A percentile compares a stretch with the other conserved stretches of the same genome.
Evolutionary conservation across 805 yeast species (phyloP).

Genomic region (Trichomonascus vanleenenianus): DNA sequence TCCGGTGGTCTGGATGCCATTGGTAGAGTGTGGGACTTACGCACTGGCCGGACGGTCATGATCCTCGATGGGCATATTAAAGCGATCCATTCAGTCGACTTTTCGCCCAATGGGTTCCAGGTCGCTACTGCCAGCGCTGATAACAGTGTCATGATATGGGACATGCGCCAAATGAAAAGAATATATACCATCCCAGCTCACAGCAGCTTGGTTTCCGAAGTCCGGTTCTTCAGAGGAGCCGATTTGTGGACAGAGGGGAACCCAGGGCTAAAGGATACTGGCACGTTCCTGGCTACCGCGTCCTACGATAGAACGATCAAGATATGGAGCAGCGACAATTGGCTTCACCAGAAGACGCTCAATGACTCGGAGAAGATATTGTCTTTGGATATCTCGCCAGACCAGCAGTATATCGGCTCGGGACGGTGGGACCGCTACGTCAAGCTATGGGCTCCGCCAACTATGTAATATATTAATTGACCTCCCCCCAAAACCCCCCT

Average conservation of each 20-base stretch:
- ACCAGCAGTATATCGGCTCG: constrained; percentile 41
- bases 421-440: constrained; percentile 84
- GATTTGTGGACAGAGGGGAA: constrained; percentile 21
- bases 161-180: constrained; percentile 48
- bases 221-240: constrained; percentile 39
- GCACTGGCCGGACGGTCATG: constrained; percentile 63
- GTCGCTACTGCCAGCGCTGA: constrained; percentile 83
- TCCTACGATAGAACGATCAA: constrained; percentile 68
- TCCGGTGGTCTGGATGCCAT: constrained; percentile 75
- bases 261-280: constrained; percentile 24
- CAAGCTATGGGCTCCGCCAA: constrained; percentile 44
- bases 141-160: constrained; percentile 78
- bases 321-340: constrained; percentile 57
- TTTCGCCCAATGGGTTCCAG: constrained; percentile 69
- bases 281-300: constrained; percentile 47
- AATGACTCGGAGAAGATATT: constrained; percentile 62
- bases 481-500: background rate
- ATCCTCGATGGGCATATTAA: constrained; percentile 59
- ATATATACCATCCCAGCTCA: constrained; percentile 62
- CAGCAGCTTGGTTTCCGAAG: constrained; percentile 58
- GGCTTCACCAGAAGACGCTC: constrained; percentile 50
- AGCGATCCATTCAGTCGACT: constrained; percentile 62
- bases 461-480: background rate
- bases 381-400: constrained; percentile 49
- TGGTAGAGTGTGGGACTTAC: constrained; percentile 75